phyloP scores from a whole-genome alignment of 1,284 basidiomycete species.

The Puccinia polysora region DNA sequence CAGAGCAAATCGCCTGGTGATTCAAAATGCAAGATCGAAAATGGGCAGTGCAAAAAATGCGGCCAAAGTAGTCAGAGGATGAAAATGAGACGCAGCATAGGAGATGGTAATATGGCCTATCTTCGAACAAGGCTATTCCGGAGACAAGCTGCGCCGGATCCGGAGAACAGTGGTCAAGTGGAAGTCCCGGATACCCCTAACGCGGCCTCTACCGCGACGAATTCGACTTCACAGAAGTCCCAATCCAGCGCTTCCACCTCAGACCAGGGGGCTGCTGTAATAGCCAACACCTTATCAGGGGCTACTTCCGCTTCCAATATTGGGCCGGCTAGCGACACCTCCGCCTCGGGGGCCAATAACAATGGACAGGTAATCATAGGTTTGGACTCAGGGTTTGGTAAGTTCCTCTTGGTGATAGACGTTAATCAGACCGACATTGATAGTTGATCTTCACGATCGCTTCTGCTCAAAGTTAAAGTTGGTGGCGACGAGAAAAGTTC shows the following conservation, averaged over 20 bases:
- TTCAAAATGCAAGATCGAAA: constrained; percentile 40
- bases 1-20: constrained; percentile 31
- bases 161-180: too few species aligned
- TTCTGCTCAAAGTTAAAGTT: constrained; percentile 27
- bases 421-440: not conserved
- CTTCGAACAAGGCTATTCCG: not conserved
- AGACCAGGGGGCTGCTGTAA: not conserved
- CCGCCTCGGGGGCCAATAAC: not conserved
- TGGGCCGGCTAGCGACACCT: not conserved
- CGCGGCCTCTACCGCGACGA: not conserved
- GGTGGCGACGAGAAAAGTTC: constrained; percentile 17
- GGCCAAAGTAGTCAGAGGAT: not conserved
- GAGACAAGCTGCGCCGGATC: too few species aligned
- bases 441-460: not conserved
- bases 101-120: not conserved
- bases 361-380: not conserved
- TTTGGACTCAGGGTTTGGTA: constrained; percentile 38
- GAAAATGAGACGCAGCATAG: not conserved
- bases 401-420: not conserved
- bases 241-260: not conserved
- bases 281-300: not conserved
- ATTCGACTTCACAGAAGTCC: not conserved
- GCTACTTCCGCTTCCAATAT: not conserved
- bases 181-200: not conserved
- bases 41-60: constrained; percentile 36